Base-by-base conservation (phyloP, 2,329 filamentous ascomycete species). In the Diplodia intermedia region DNA sequence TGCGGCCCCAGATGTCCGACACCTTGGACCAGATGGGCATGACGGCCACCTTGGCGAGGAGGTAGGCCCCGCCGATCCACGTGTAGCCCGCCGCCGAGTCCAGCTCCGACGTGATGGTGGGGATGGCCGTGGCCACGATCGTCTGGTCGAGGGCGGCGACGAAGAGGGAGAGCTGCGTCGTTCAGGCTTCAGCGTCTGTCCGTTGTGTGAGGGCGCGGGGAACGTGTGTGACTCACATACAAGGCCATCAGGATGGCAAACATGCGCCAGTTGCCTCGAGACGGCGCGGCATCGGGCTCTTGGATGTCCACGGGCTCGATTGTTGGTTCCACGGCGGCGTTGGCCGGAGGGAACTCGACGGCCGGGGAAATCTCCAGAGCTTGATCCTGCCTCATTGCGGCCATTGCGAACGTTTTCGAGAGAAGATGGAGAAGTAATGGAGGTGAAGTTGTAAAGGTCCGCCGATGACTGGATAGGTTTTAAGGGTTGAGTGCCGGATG, bases 31-130 rank as follows among this genome's bases (percentile, higher is more conserved):
- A 93, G n/a, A 90, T 85, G 0, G 90, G 90, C 0, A 86, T 87
- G 1, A 84, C 84, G 0, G 90, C 88, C 0, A 90, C 88, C 73
- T 88, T 88, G 18, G 88, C 89, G 12, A 94, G 85, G 3, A 93
- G 82, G 76, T 91, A 94, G 0, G 91, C 87, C 33, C 86, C 88
- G 0, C 91, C 91, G 69, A 94, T 90, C 92, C 91, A 94, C 15
- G 89, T 88, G 78, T 93, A 94, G 29, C 90, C 91, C 18, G 86
- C 82, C 3, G 87, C 87, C 6, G 90, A 91, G 54, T 88, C 75
- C 69, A 94, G 86, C 69, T 90, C 83, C 40, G 79, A 78, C 5
- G 86, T 84, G 70, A 92, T 91, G 15, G 87, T 88, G 0, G 90
- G 89, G 5, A 91, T 82, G 6, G 89, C 88, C 0, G 89, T 91